Conservation (phyloP, 129 eudicot species). For the Deinandra increscens region DNA sequence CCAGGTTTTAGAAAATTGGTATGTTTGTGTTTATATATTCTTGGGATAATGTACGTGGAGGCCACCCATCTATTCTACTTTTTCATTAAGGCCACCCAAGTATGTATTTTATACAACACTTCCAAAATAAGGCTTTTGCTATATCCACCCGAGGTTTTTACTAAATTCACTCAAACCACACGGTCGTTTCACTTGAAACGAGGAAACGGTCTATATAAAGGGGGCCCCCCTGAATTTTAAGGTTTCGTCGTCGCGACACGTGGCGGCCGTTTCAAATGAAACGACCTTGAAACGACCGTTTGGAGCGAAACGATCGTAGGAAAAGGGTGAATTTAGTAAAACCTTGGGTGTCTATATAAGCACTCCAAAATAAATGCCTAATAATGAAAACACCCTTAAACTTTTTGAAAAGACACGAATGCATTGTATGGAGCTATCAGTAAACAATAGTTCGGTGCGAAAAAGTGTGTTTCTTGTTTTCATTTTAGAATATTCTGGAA, state of each 20-base stretch:
- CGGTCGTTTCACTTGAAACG: too few relatives aligned
- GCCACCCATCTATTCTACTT: background rate
- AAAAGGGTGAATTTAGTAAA: too few relatives aligned
- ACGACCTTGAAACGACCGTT: too few relatives aligned
- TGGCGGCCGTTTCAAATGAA: too few relatives aligned
- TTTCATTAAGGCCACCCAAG: background rate
- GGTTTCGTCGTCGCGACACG: too few relatives aligned
- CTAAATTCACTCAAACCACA: too few relatives aligned
- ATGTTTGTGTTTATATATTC: conserved; percentile 4
- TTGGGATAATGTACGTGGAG: conserved; percentile 1
- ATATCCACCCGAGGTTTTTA: too few relatives aligned
- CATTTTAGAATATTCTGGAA: background rate
- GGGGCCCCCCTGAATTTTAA: too few relatives aligned
- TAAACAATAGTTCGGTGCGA: background rate
- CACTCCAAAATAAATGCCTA: background rate
- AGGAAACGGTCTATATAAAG: too few relatives aligned
- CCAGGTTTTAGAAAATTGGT: conserved; percentile 82
- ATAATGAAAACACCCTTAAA: background rate
- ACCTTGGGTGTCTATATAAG: too few relatives aligned
- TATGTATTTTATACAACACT: background rate
- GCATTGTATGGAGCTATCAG: background rate
- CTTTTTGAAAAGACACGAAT: background rate
- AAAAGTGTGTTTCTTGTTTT: background rate
- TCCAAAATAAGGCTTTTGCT: too few relatives aligned
- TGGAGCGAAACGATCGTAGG: too few relatives aligned